Conservation (phyloP, 306 rosid species). For the Gillenia trifoliata region DNA sequence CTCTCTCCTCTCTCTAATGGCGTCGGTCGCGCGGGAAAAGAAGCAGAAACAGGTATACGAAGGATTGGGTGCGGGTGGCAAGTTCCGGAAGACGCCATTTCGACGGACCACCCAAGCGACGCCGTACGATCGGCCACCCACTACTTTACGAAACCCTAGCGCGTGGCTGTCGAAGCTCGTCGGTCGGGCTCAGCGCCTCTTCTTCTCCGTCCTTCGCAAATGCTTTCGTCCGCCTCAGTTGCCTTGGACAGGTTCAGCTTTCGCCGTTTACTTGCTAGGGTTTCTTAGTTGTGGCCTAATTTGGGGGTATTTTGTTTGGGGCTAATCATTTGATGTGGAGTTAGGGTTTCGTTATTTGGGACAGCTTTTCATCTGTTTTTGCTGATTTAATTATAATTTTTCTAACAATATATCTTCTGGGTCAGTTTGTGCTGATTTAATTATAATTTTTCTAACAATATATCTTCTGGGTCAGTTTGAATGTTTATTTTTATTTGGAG, state of each 20-base stretch:
- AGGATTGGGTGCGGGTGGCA: conserved; percentile 72
- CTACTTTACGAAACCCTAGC: conserved; percentile 46
- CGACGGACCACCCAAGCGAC: conserved; percentile 49
- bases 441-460: background rate
- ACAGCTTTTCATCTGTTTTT: background rate
- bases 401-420: background rate
- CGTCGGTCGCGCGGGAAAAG: conserved; percentile 55
- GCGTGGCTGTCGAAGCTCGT: conserved; percentile 74
- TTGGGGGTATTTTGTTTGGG: background rate
- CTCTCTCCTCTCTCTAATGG: conserved; percentile 41
- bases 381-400: background rate
- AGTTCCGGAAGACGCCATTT: conserved; percentile 63
- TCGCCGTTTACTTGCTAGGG: background rate
- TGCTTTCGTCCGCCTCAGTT: conserved; percentile 65
- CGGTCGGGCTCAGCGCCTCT: conserved; percentile 86
- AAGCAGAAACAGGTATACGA: conserved; percentile 38
- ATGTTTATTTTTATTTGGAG: background rate
- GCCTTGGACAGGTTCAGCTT: conserved; percentile 9
- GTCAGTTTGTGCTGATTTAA: background rate
- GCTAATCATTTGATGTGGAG: background rate
- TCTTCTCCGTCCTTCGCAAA: conserved; percentile 64
- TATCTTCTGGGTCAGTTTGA: background rate
- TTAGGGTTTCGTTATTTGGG: background rate
- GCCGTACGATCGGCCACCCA: conserved; percentile 83
- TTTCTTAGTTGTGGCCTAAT: background rate